These are phyloP conservation scores for Aspergillus felis DNA, from an alignment of 2,329 filamentous ascomycete species.

Conservation along the genomic window DNA sequence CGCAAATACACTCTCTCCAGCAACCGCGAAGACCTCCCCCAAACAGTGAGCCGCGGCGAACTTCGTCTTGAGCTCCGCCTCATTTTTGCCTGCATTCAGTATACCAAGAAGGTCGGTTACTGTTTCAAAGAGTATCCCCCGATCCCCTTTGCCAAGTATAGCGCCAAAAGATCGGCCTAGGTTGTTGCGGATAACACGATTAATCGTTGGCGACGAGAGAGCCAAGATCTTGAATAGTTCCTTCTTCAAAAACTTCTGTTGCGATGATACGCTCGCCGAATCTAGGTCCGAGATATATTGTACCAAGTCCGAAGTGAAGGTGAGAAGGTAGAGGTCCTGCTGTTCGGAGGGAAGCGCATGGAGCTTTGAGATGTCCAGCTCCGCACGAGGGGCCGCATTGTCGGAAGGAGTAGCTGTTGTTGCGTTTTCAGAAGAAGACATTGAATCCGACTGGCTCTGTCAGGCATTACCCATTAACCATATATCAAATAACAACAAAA, in stretches of 20 bases:
- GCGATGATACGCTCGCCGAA: constrained; percentile 74
- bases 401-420: constrained; percentile 32
- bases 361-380: constrained; percentile 87
- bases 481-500: neutral
- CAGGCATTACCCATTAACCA: constrained; percentile 11
- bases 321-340: constrained; percentile 90
- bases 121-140: constrained; percentile 89
- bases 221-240: constrained; percentile 92
- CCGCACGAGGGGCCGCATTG: constrained; percentile 39
- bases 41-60: constrained; percentile 85
- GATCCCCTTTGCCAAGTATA: constrained; percentile 79
- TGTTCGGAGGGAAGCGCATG: constrained; percentile 88
- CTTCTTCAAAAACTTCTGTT: constrained; percentile 89
- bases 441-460: constrained; percentile 20
- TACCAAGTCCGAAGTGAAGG: constrained; percentile 76
- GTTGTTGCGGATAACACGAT: constrained; percentile 85
- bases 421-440: constrained; percentile 37
- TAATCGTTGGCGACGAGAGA: constrained; percentile 73
- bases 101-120: constrained; percentile 81
- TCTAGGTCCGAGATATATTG: constrained; percentile 70
- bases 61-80: constrained; percentile 72
- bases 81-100: constrained; percentile 68
- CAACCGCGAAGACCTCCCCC: constrained; percentile 84
- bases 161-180: constrained; percentile 78
- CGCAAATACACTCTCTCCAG: constrained; percentile 87